phyloP scores from a whole-genome alignment of 2,329 filamentous ascomycete genomes.

The Chrysoporthe puriensis region DNA sequence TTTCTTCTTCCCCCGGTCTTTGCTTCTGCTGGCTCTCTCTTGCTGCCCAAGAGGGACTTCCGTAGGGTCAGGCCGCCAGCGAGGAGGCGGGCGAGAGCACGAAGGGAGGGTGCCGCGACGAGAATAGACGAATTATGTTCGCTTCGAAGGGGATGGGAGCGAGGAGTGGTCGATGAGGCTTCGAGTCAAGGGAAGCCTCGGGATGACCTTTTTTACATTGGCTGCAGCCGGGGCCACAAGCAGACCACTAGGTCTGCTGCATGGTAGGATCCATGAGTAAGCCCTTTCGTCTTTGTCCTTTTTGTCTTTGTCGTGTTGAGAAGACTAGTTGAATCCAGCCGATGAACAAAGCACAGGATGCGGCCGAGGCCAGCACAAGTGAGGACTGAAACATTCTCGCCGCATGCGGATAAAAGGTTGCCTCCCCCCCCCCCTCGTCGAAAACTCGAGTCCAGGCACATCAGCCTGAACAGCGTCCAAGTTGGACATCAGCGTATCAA shows the following conservation, averaged over 20 bases:
- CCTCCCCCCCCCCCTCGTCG: neutral
- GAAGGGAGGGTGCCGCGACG: neutral
- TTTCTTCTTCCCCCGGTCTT: slow-evolving; percentile 18
- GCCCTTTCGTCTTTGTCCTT: slow-evolving; percentile 2
- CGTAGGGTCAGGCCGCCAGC: neutral
- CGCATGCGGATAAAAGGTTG: slow-evolving; percentile 12
- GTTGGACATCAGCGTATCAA: neutral
- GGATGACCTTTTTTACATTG: neutral
- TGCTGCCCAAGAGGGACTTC: neutral
- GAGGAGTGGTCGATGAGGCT: neutral
- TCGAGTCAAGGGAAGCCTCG: neutral
- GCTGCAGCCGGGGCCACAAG: neutral
- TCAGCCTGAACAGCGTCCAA: neutral
- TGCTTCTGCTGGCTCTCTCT: slow-evolving; percentile 11
- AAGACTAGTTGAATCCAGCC: neutral
- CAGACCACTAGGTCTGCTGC: neutral
- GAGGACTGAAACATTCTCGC: slow-evolving; percentile 11
- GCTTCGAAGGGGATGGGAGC: neutral
- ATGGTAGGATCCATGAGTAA: slow-evolving; percentile 5
- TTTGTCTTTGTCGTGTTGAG: slow-evolving; percentile 7
- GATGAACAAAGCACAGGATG: slow-evolving; percentile 11
- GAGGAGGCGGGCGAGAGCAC: neutral
- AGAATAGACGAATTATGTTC: neutral
- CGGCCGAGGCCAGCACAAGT: neutral
- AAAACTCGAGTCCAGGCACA: neutral